These are phyloP conservation scores for Neofusicoccum kwambonambiense DNA, from an alignment of 2,329 filamentous ascomycete genomes.

Conservation along the genomic window DNA sequence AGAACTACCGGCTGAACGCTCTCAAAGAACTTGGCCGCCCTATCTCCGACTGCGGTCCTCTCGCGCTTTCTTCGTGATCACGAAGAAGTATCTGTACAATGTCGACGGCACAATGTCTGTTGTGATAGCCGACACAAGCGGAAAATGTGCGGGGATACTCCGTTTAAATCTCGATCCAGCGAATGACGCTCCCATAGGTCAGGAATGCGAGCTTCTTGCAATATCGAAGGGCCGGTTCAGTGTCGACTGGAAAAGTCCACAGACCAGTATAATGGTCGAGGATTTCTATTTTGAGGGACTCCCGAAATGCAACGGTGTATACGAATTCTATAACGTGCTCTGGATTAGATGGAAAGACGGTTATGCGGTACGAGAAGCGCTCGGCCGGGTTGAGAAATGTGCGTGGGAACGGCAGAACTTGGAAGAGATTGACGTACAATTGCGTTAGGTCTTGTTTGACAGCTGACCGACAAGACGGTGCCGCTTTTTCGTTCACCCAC, in stretches of 20 bases:
- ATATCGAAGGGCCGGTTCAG: background rate
- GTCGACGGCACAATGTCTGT: background rate
- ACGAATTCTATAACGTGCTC: slow-evolving; percentile 23
- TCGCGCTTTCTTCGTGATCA: background rate
- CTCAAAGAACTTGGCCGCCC: background rate
- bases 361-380: slow-evolving; percentile 24
- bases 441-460: no score
- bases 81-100: background rate
- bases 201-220: background rate
- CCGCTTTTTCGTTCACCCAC: no score
- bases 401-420: slow-evolving; percentile 20
- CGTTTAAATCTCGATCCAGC: background rate
- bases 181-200: background rate
- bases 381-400: slow-evolving; percentile 23
- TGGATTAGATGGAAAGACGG: slow-evolving; percentile 25
- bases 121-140: background rate
- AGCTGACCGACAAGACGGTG: background rate
- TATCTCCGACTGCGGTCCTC: background rate
- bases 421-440: slow-evolving; percentile 21
- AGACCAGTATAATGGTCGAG: no score
- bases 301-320: background rate
- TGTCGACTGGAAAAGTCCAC: no score
- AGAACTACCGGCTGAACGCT: background rate
- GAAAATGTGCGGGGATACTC: background rate
- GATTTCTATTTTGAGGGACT: background rate